Percentiles rank a stretch among this genome's conserved stretches.
Conservation (phyloP, 345 rosid genomes). For the Capsella bursapastoris region DNA sequence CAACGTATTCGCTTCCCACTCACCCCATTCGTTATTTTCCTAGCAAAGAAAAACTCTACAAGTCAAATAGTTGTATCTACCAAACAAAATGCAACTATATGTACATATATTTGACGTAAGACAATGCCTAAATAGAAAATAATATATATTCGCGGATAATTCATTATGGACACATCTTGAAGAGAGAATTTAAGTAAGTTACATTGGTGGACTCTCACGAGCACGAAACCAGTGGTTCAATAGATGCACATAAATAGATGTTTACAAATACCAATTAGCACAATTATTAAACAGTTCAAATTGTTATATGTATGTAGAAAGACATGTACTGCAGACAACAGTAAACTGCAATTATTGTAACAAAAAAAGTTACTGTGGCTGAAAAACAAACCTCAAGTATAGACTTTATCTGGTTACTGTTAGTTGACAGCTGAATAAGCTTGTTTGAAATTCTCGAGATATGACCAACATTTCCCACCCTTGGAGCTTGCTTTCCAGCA, state of each 20-base stretch:
- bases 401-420: conserved; percentile 62
- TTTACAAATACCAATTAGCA: conserved; percentile 3
- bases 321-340: conserved; percentile 1
- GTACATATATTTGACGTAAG: conserved; percentile 8
- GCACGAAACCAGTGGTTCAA: conserved; percentile 19
- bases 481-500: conserved; percentile 76
- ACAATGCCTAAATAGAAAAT: conserved; percentile 1
- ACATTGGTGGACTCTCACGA: neutral
- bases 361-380: neutral
- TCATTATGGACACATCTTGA: neutral
- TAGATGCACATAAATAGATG: neutral
- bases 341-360: neutral
- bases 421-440: conserved; percentile 72
- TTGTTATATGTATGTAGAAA: neutral
- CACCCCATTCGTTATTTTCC: conserved; percentile 83
- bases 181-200: conserved; percentile 13
- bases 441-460: conserved; percentile 84
- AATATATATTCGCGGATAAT: neutral
- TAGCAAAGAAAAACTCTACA: conserved; percentile 29
- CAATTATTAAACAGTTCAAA: neutral
- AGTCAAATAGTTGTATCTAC: neutral
- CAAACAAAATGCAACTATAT: conserved; percentile 26
- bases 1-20: conserved; percentile 77
- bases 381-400: conserved; percentile 71
- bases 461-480: conserved; percentile 93